A percentile compares a stretch with the other conserved stretches of the same genome.
Evolutionary conservation across 2,329 filamentous ascomycete genomes (phyloP).

Genomic region (Penicillium griseofulvum): DNA sequence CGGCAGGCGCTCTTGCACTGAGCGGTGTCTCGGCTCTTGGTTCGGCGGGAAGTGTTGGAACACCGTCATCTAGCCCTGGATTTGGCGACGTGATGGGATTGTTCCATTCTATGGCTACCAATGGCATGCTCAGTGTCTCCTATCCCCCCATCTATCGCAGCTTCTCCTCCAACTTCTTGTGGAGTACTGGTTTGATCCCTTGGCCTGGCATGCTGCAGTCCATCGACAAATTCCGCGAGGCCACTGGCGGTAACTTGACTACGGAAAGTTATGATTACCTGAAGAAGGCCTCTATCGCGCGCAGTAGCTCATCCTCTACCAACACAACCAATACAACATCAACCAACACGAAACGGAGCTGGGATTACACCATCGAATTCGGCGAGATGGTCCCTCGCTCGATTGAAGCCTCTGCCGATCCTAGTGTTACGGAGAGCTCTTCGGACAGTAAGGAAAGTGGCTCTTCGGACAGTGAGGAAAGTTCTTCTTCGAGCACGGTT

Average conservation of each 20-base stretch:
- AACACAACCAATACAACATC: slow-evolving; percentile 45
- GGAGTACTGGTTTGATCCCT: slow-evolving; percentile 79
- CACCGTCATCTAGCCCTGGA: slow-evolving; percentile 70
- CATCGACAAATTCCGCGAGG: slow-evolving; percentile 78
- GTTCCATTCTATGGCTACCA: slow-evolving; percentile 93
- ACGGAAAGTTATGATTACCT: slow-evolving; percentile 73
- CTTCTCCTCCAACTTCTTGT: slow-evolving; percentile 90
- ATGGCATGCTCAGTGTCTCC: slow-evolving; percentile 90
- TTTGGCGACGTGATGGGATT: slow-evolving; percentile 83
- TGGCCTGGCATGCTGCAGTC: slow-evolving; percentile 76
- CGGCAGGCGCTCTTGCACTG: slow-evolving; percentile 75
- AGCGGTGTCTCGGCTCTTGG: slow-evolving; percentile 69
- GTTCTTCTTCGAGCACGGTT: slow-evolving; percentile 53
- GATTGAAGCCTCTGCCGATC: slow-evolving; percentile 42
- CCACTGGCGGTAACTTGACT: slow-evolving; percentile 84
- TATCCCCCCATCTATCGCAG: slow-evolving; percentile 85
- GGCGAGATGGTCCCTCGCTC: slow-evolving; percentile 56
- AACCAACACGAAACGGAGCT: slow-evolving; percentile 55
- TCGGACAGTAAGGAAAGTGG: slow-evolving; percentile 23
- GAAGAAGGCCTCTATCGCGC: slow-evolving; percentile 58
- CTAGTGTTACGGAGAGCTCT: slow-evolving; percentile 31
- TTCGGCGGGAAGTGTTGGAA: slow-evolving; percentile 59
- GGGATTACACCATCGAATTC: slow-evolving; percentile 45
- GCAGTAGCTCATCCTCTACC: slow-evolving; percentile 59
- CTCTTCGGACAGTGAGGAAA: slow-evolving; percentile 23